These are phyloP conservation scores for Mortierella antarctica DNA, from an alignment of 192 early-diverging fungal genomes.

Conservation along the genomic window DNA sequence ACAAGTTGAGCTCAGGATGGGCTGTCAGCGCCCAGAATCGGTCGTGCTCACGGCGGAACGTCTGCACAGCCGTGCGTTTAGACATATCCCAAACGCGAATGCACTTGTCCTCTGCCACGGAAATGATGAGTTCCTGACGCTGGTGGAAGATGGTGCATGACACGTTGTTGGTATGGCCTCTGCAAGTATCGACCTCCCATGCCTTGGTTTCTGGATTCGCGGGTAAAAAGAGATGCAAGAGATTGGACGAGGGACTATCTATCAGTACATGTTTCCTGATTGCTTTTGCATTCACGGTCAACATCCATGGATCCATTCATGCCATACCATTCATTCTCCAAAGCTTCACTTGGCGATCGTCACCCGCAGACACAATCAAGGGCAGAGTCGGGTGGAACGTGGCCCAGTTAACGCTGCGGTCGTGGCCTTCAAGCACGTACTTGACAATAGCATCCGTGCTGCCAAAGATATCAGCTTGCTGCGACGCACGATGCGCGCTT, in stretches of 20 bases:
- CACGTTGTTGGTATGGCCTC: slow-evolving; percentile 99
- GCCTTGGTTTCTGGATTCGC: slow-evolving; percentile 84
- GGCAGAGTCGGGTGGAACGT: slow-evolving; percentile 97
- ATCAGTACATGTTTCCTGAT: too few relatives aligned
- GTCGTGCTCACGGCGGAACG: slow-evolving; percentile 97
- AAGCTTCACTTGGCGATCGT: slow-evolving; percentile 98
- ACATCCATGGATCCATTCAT: not conserved
- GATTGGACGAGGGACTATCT: too few relatives aligned
- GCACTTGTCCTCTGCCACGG: slow-evolving; percentile 95
- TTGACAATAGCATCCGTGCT: slow-evolving; percentile 97
- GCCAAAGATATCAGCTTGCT: slow-evolving; percentile 96
- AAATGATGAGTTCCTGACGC: slow-evolving; percentile 94
- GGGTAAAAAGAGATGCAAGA: too few relatives aligned
- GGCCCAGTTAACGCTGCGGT: slow-evolving; percentile 98
- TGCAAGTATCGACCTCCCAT: slow-evolving; percentile 99
- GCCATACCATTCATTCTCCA: slow-evolving; percentile 95
- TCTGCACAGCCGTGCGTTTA: slow-evolving; percentile 93
- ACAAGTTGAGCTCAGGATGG: slow-evolving; percentile 95
- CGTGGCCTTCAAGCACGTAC: slow-evolving; percentile 99
- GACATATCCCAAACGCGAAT: slow-evolving; percentile 99
- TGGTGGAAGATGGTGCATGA: slow-evolving; percentile 95
- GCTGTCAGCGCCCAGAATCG: slow-evolving; percentile 95
- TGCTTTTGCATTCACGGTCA: too few relatives aligned
- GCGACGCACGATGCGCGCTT: slow-evolving; percentile 57
- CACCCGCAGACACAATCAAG: slow-evolving; percentile 95